A percentile compares a stretch with the other conserved stretches of the same genome.
phyloP scores from a whole-genome alignment of 2,329 filamentous ascomycete genomes.

The Lecanosticta acicola region DNA sequence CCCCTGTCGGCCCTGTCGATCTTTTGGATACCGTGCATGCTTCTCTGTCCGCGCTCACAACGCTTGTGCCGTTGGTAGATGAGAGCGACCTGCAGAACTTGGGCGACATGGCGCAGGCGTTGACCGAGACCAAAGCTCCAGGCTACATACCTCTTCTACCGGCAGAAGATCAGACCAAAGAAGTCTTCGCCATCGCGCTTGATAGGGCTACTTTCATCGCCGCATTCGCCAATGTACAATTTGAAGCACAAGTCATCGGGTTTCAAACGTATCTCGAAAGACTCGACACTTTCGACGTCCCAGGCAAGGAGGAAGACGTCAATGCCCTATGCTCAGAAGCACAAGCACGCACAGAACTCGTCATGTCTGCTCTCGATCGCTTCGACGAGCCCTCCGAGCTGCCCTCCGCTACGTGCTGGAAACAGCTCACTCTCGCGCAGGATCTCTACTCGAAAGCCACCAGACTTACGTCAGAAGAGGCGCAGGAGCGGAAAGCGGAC shows the following conservation, averaged over 20 bases:
- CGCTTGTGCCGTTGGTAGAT: conserved; percentile 47
- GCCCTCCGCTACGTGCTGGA: conserved; percentile 42
- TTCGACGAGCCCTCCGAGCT: conserved; percentile 17
- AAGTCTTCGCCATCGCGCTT: conserved; percentile 43
- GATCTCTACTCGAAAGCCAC: conserved; percentile 47
- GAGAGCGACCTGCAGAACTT: conserved; percentile 45
- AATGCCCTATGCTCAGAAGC: conserved; percentile 45
- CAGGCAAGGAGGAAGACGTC: conserved; percentile 47
- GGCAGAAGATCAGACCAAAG: conserved; percentile 22
- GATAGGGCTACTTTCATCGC: conserved; percentile 53
- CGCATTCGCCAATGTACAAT: conserved; percentile 53
- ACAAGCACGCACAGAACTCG: conserved; percentile 26
- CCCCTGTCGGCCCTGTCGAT: conserved; percentile 58
- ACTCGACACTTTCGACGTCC: conserved; percentile 30
- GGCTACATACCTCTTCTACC: conserved; percentile 43
- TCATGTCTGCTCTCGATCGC: conserved; percentile 27
- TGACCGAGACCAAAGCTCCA: conserved; percentile 51
- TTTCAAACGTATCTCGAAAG: conserved; percentile 48
- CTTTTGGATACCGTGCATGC: conserved; percentile 64
- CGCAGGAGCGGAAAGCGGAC: conserved; percentile 40
- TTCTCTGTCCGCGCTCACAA: conserved; percentile 48
- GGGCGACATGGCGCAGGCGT: conserved; percentile 54
- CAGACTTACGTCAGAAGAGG: conserved; percentile 42
- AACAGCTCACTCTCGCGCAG: conserved; percentile 47
- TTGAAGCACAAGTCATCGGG: conserved; percentile 47